Conservation (phyloP, 75 land plant species). For the Pinus taeda region DNA sequence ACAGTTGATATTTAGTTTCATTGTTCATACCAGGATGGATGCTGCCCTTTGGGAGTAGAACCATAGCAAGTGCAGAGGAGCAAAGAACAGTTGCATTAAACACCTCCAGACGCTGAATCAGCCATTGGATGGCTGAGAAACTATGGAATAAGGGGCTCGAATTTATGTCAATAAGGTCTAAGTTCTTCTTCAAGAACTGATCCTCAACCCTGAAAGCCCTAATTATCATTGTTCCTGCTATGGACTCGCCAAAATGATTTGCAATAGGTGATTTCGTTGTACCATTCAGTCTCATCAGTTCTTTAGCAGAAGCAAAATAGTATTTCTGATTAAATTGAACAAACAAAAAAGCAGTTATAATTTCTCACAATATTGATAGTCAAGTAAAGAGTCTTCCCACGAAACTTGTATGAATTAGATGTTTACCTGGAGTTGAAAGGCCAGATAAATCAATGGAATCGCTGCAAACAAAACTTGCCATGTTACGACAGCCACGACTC, state of each 20-base stretch:
- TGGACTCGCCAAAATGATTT: slow-evolving; percentile 33
- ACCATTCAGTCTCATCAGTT: slow-evolving; percentile 41
- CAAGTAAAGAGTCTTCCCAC: not conserved
- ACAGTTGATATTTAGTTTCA: not conserved
- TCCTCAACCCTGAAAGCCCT: slow-evolving; percentile 31
- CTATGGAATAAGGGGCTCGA: slow-evolving; percentile 41
- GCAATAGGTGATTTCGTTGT: slow-evolving; percentile 47
- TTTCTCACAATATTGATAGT: too few species aligned
- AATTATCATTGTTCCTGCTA: slow-evolving; percentile 39
- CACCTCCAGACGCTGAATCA: slow-evolving; percentile 15
- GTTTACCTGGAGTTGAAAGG: slow-evolving; percentile 29
- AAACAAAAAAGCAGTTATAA: not conserved
- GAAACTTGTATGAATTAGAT: not conserved
- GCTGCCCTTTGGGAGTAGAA: too few species aligned
- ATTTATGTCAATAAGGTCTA: slow-evolving; percentile 31
- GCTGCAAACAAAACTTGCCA: slow-evolving; percentile 35
- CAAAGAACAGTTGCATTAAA: too few species aligned
- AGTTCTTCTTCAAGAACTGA: slow-evolving; percentile 25
- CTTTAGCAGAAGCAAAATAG: slow-evolving; percentile 30
- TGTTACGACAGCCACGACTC: slow-evolving; percentile 30
- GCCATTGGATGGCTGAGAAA: slow-evolving; percentile 32
- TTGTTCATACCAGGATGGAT: too few species aligned
- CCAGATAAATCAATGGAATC: slow-evolving; percentile 23
- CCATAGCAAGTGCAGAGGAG: too few species aligned
- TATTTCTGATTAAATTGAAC: slow-evolving; percentile 18